Percentiles rank a stretch among this genome's conserved stretches.
phyloP scores from a whole-genome alignment of 2,329 filamentous ascomycete genomes.

The Ilyonectria sp. region DNA sequence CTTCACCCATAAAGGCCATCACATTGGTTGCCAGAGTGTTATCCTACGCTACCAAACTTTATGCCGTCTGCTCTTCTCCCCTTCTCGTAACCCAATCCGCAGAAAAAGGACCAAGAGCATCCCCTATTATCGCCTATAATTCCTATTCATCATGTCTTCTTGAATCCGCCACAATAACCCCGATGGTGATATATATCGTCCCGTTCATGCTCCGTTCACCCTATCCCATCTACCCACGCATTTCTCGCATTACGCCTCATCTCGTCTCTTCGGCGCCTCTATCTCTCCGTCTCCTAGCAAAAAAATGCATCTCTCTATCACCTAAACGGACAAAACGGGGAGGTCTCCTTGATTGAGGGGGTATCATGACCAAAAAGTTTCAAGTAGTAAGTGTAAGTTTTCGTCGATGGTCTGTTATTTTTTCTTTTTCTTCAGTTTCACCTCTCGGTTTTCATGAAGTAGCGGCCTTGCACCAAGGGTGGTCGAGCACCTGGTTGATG shows the following conservation, averaged over 20 bases:
- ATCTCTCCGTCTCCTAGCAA: constrained; percentile 20
- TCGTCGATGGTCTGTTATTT: constrained; percentile 25
- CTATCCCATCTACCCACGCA: constrained; percentile 13
- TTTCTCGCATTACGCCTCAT: constrained; percentile 3
- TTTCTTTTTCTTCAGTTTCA: constrained; percentile 22
- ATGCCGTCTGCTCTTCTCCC: background rate
- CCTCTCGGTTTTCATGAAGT: constrained; percentile 24
- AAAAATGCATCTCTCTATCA: constrained; percentile 35
- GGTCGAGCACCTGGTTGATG: constrained; percentile 90
- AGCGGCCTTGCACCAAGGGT: constrained; percentile 79
- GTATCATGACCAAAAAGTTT: constrained; percentile 44
- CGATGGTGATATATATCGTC: constrained; percentile 21
- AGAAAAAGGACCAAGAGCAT: constrained; percentile 11
- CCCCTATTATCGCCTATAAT: constrained; percentile 14
- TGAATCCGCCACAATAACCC: constrained; percentile 8
- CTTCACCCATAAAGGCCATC: background rate
- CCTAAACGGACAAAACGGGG: constrained; percentile 35
- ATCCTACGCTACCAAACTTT: background rate
- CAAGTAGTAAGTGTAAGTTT: constrained; percentile 24
- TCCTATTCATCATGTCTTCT: constrained; percentile 5
- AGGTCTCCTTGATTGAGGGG: constrained; percentile 39
- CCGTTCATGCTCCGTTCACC: constrained; percentile 20
- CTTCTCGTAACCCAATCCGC: constrained; percentile 1
- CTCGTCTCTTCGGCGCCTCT: constrained; percentile 15
- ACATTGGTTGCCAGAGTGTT: too few species aligned